Percentiles rank a stretch among this genome's conserved stretches.
Conservation (phyloP, 257 asterid species). For the Rubia yunnanensis region DNA sequence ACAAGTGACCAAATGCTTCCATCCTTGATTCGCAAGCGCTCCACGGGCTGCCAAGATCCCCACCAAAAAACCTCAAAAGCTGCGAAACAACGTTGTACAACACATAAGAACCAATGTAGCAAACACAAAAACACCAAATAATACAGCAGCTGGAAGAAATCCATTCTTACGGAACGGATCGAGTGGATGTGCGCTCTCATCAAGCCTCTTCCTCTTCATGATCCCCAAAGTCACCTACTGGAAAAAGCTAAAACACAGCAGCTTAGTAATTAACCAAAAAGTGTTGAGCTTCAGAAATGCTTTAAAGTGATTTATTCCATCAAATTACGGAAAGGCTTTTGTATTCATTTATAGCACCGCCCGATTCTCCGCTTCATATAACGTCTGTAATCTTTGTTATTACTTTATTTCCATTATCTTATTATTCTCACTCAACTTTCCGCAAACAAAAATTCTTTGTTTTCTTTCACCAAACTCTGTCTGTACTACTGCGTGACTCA, state of each 20-base stretch:
- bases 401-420: background rate
- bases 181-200: constrained; percentile 50
- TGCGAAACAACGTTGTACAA: constrained; percentile 21
- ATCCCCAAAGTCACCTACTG: constrained; percentile 11
- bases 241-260: background rate
- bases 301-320: background rate
- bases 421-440: too few species aligned
- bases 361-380: background rate
- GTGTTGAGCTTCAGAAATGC: background rate
- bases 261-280: background rate
- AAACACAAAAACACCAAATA: background rate
- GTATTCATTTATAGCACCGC: background rate
- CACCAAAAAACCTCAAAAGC: constrained; percentile 81
- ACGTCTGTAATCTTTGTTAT: background rate
- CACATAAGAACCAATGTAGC: background rate
- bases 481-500: background rate
- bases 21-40: constrained; percentile 39
- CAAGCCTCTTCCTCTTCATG: constrained; percentile 62
- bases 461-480: background rate
- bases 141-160: background rate
- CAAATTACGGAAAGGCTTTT: background rate
- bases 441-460: too few species aligned
- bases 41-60: constrained; percentile 72
- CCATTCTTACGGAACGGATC: constrained; percentile 52
- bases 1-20: constrained; percentile 43